Evolutionary conservation across 257 asterid species (phyloP), one percentile per base, ranked within the genome.

Genomic region (Penstemon davidsonii): DNA sequence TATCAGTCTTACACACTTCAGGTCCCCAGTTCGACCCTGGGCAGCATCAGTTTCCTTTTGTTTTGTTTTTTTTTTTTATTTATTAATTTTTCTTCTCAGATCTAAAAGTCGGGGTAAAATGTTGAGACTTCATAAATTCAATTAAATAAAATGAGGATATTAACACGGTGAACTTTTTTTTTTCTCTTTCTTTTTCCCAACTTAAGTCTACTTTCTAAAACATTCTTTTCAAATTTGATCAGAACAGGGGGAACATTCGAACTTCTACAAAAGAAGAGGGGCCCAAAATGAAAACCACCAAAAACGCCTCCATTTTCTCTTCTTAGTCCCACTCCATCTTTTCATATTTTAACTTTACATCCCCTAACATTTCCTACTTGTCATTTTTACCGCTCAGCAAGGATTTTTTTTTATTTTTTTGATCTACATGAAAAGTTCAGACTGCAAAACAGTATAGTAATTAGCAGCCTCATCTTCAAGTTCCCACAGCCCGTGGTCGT

Each of bases 381-480:
- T 60, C 62, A 64, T 38, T 79, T 40, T 50, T 12, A 49, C 42
- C 75, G 71, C 79, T 55, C 52, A n/a, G 55, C 6, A 63, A 25
- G 12, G 46, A 8, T 43, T 0, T 4, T 2, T 42, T 0, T 4
- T 42, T 42, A 42, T n/a, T 0, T 7, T 4, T 42, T 15, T 11
- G 60, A 33, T 13, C 91, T 90, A 88, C 82, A 88, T 75, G 3
- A 84, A 86, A 68, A 90, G 93, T 74, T 90, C 87, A 60, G 93
- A 83, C 64, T 90, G 96, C 75, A 88, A 46, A 72, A 80, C 4
- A 0, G 83, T 51, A 49, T 84, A 84, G 73, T 86, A 88, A 39
- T 86, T 79, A 25, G 92, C 96, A 12, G 90, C 79, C 38, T 75
- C 96, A 75, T 90, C 96, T 66, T 90, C 97, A 38, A 90, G 67